Evolutionary conservation across 2,329 filamentous ascomycete species (phyloP).

Genomic region (Tolypocladium paradoxum): DNA sequence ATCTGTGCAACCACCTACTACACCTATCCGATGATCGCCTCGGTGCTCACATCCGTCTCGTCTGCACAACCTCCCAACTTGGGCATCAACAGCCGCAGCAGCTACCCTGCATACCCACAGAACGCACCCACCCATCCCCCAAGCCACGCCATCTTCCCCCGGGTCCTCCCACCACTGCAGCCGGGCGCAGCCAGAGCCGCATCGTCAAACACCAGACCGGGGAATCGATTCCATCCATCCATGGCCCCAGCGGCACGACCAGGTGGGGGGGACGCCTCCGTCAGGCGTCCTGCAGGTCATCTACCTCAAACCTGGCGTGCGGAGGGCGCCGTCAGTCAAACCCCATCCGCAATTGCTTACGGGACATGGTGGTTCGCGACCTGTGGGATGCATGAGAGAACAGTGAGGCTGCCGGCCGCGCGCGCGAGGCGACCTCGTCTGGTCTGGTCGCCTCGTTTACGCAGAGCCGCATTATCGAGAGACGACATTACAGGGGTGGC

Average conservation of each 20-base stretch:
- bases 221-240: neutral
- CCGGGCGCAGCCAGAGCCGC: neutral
- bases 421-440: neutral
- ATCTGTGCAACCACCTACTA: too few relatives aligned
- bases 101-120: too few relatives aligned
- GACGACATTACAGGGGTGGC: neutral
- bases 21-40: too few relatives aligned
- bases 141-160: too few relatives aligned
- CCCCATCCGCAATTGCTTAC: neutral
- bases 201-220: neutral
- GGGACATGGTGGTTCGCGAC: neutral
- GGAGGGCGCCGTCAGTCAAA: neutral
- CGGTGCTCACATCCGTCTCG: too few relatives aligned
- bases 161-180: neutral
- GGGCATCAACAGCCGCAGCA: too few relatives aligned
- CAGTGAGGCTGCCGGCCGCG: neutral
- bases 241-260: too few relatives aligned
- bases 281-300: neutral
- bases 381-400: neutral
- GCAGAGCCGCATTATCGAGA: neutral
- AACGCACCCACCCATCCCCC: too few relatives aligned
- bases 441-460: neutral
- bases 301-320: neutral
- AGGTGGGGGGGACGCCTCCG: neutral
- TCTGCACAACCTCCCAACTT: too few relatives aligned